phyloP scores from a whole-genome alignment of 2,329 filamentous ascomycete genomes.

The Microdochium bolleyi region DNA sequence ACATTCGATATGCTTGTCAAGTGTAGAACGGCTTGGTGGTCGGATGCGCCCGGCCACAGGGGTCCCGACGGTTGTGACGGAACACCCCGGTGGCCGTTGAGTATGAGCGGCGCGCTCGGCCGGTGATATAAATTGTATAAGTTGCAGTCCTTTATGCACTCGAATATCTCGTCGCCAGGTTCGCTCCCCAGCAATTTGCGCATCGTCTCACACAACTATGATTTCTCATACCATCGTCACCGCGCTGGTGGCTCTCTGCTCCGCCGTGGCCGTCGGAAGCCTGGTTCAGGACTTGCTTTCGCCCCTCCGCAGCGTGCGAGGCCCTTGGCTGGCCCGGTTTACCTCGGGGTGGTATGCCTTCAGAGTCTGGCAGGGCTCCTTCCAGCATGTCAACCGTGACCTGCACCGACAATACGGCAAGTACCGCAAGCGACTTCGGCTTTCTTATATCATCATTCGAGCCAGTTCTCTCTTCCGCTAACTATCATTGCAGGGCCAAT shows the following conservation, averaged over 20 bases:
- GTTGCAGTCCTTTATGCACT: neutral
- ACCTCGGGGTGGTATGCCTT: conserved; percentile 20
- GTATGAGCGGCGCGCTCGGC: neutral
- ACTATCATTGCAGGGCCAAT: conserved; percentile 19
- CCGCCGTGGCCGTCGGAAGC: neutral
- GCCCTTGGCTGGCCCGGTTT: conserved; percentile 16
- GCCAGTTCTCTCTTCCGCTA: neutral
- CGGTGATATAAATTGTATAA: neutral
- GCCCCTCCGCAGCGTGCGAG: conserved; percentile 15
- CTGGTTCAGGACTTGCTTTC: conserved; percentile 3
- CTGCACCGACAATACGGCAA: conserved; percentile 21
- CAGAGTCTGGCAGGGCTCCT: conserved; percentile 13
- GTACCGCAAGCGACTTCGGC: neutral
- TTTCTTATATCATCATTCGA: neutral
- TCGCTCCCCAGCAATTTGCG: too few relatives aligned
- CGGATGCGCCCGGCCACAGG: neutral
- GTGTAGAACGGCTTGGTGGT: neutral
- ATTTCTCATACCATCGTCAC: neutral
- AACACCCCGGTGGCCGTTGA: neutral
- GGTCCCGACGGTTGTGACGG: neutral
- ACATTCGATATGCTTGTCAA: neutral
- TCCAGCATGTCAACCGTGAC: conserved; percentile 16
- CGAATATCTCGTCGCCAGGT: neutral
- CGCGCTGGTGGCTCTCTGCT: neutral
- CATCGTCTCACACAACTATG: neutral